Percentiles rank a stretch among this genome's conserved stretches.
Conservation (phyloP, 495 filamentous ascomycete genomes). For the Aspergillus homomorphus region DNA sequence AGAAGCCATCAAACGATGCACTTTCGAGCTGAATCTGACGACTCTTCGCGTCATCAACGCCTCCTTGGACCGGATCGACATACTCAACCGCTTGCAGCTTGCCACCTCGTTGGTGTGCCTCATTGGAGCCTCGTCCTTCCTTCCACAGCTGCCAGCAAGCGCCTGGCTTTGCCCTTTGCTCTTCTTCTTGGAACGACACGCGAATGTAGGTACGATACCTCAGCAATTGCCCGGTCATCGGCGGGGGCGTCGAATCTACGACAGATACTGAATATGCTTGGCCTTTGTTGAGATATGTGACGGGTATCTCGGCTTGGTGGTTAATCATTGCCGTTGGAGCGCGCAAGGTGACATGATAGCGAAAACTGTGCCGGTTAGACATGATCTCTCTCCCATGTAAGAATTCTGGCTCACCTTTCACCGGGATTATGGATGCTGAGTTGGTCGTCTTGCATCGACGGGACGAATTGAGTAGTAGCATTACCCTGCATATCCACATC, state of each 20-base stretch:
- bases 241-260: constrained; percentile 55
- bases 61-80: constrained; percentile 71
- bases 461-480: constrained; percentile 26
- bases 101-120: constrained; percentile 84
- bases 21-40: constrained; percentile 76
- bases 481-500: constrained; percentile 43
- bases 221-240: constrained; percentile 42
- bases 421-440: constrained; percentile 28
- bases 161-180: constrained; percentile 76
- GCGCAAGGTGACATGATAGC: constrained; percentile 85
- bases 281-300: constrained; percentile 96
- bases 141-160: constrained; percentile 97
- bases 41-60: constrained; percentile 64
- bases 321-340: constrained; percentile 97
- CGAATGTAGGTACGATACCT: constrained; percentile 84
- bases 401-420: constrained; percentile 51
- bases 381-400: constrained; percentile 8
- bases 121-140: constrained; percentile 81
- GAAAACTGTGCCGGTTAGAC: constrained; percentile 59
- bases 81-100: constrained; percentile 91
- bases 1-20: constrained; percentile 88
- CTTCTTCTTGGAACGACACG: constrained; percentile 91
- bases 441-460: constrained; percentile 25
- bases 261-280: constrained; percentile 84
- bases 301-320: constrained; percentile 78